Conservation (phyloP, 805 yeast species). For the Saccharomycopsis olivae region DNA sequence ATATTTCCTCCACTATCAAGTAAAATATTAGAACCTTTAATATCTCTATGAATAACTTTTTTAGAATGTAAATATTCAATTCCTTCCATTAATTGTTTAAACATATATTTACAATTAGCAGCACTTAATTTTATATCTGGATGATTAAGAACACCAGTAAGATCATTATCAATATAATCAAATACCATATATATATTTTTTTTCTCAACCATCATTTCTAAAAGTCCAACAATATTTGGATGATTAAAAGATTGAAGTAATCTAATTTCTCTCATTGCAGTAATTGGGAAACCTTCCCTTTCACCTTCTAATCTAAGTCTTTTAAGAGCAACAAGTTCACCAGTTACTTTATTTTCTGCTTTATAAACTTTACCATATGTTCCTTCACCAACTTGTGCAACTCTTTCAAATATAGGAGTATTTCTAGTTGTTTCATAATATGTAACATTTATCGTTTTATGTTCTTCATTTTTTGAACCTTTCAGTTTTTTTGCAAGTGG, state of each 20-base stretch:
- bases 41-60: constrained; percentile 67
- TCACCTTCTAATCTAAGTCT: constrained; percentile 75
- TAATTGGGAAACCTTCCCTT: constrained; percentile 91
- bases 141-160: constrained; percentile 78
- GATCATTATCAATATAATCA: constrained; percentile 88
- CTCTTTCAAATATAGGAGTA: constrained; percentile 43
- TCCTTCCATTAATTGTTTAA: constrained; percentile 58
- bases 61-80: constrained; percentile 58
- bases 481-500: not conserved
- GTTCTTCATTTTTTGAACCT: not conserved
- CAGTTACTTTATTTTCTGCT: constrained; percentile 62
- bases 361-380: constrained; percentile 95
- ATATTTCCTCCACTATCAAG: constrained; percentile 51
- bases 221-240: constrained; percentile 66
- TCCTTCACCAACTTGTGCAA: constrained; percentile 95
- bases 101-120: constrained; percentile 56
- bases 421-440: constrained; percentile 8
- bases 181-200: constrained; percentile 76
- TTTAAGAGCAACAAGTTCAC: constrained; percentile 76
- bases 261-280: constrained; percentile 87
- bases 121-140: constrained; percentile 52
- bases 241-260: constrained; percentile 76
- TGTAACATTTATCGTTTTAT: constrained; percentile 2
- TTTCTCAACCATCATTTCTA: constrained; percentile 82
- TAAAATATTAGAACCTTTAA: constrained; percentile 70